phyloP scores from a whole-genome alignment of 176 grass and related monocot genomes.

The Zea luxurians region DNA sequence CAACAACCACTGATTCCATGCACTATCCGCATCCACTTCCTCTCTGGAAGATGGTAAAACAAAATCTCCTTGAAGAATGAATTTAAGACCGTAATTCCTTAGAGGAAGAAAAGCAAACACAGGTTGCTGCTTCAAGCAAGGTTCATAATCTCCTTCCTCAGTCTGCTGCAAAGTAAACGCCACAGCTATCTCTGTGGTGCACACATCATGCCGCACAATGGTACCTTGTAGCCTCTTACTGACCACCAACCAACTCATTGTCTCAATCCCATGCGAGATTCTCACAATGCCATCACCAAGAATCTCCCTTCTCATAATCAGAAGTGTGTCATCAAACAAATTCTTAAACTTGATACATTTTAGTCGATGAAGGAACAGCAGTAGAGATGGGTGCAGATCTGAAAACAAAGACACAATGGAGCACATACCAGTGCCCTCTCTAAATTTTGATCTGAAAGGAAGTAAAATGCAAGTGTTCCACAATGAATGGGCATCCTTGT shows the following conservation, averaged over 20 bases:
- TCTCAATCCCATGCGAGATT: slow-evolving; percentile 76
- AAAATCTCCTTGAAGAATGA: slow-evolving; percentile 98
- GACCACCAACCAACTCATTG: slow-evolving; percentile 88
- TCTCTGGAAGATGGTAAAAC: slow-evolving; percentile 96
- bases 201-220: slow-evolving; percentile 66
- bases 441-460: slow-evolving; percentile 78
- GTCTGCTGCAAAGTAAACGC: slow-evolving; percentile 89
- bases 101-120: slow-evolving; percentile 97
- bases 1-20: slow-evolving; percentile 97
- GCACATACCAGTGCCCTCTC: slow-evolving; percentile 49
- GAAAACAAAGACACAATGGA: slow-evolving; percentile 93
- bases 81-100: slow-evolving; percentile 93
- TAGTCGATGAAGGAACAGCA: slow-evolving; percentile 83
- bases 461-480: slow-evolving; percentile 93
- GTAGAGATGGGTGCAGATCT: slow-evolving; percentile 94
- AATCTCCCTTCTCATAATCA: slow-evolving; percentile 74
- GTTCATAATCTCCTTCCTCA: slow-evolving; percentile 60
- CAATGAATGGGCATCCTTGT: slow-evolving; percentile 21
- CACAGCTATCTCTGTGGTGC: slow-evolving; percentile 81
- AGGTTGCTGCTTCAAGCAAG: slow-evolving; percentile 77
- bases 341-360: slow-evolving; percentile 88
- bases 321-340: slow-evolving; percentile 56
- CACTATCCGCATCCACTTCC: slow-evolving; percentile 95
- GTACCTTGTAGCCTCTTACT: slow-evolving; percentile 65
- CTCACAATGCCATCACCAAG: slow-evolving; percentile 86